Evolutionary conservation across 2,329 filamentous ascomycete genomes (phyloP).

Genomic region (Epichloe sp.): DNA sequence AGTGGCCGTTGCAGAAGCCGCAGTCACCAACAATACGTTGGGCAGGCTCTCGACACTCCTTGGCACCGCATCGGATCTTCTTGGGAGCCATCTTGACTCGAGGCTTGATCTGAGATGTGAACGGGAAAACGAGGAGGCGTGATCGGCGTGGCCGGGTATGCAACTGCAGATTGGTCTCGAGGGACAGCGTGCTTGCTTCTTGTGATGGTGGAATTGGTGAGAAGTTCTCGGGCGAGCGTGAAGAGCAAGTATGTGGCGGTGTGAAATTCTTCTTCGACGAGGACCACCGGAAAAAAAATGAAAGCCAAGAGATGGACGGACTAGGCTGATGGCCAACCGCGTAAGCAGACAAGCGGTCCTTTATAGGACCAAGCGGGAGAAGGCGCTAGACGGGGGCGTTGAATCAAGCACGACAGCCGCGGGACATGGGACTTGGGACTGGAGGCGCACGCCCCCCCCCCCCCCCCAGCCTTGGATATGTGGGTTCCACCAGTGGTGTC

Average conservation of each 20-base stretch:
- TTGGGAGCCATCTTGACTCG: constrained; percentile 47
- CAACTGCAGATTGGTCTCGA: background rate
- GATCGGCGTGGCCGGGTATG: background rate
- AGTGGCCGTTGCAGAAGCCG: constrained; percentile 85
- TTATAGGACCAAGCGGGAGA: constrained; percentile 6
- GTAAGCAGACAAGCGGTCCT: constrained; percentile 6
- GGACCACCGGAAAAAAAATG: background rate
- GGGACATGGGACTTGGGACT: background rate
- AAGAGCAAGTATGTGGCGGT: background rate
- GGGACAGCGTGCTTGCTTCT: background rate
- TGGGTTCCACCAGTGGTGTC: background rate
- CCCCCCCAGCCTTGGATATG: background rate
- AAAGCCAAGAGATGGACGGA: background rate
- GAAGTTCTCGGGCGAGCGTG: background rate
- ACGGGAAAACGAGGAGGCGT: background rate
- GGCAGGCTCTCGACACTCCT: constrained; percentile 75
- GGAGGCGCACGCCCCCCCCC: background rate
- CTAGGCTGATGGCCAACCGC: constrained; percentile 4
- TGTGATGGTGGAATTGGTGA: background rate
- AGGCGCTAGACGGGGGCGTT: constrained; percentile 3
- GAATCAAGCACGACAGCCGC: constrained; percentile 3
- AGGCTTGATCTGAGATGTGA: background rate
- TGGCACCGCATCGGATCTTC: constrained; percentile 76
- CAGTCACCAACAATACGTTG: constrained; percentile 95
- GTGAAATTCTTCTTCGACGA: background rate